These are phyloP conservation scores for Boechera retrofracta DNA, from an alignment of 345 rosid species.

Conservation along the genomic window DNA sequence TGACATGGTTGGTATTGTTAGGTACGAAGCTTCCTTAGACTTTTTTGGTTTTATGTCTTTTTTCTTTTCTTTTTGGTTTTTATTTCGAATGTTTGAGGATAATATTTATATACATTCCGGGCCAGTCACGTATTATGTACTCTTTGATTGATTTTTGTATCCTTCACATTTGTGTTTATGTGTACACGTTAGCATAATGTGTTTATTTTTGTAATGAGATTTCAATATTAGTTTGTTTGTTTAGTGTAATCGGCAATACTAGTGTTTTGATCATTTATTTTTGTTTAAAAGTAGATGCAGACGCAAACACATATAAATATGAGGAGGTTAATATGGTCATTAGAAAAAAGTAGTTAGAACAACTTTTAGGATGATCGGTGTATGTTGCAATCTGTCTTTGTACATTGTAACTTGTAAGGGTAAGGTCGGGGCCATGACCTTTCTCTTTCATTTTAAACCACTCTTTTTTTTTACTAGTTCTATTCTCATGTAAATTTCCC, in stretches of 20 bases:
- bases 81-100: conserved; percentile 20
- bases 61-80: not conserved
- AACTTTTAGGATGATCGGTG: conserved; percentile 40
- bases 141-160: not conserved
- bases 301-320: not conserved
- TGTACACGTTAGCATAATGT: too few species aligned
- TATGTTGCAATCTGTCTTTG: conserved; percentile 39
- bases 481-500: not conserved
- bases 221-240: not conserved
- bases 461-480: conserved; percentile 15
- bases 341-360: conserved; percentile 37
- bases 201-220: not conserved
- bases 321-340: conserved; percentile 27
- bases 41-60: conserved; percentile 2
- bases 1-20: conserved; percentile 48
- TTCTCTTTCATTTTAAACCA: conserved; percentile 32
- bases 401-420: conserved; percentile 35
- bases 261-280: not conserved
- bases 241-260: not conserved
- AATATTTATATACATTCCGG: not conserved
- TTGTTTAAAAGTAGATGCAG: not conserved
- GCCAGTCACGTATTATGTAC: not conserved
- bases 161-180: conserved; percentile 5
- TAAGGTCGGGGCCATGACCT: conserved; percentile 36
- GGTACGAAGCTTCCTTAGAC: conserved; percentile 40